Percentiles rank a stretch among this genome's conserved stretches.
phyloP scores from a whole-genome alignment of 441 rosid genomes.

The Pelargonium exstipulatum region DNA sequence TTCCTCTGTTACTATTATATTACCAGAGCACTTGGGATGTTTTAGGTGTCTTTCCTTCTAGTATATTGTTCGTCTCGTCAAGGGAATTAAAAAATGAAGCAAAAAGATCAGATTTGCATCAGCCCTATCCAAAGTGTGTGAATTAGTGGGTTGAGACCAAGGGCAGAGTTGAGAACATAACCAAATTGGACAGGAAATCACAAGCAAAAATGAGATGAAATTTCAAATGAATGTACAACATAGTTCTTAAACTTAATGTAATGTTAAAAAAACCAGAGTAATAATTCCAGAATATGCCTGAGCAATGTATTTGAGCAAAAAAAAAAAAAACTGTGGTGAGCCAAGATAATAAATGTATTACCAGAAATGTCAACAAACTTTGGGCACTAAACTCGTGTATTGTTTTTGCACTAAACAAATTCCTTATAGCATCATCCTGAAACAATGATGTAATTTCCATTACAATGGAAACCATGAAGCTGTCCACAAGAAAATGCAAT shows the following conservation, averaged over 20 bases:
- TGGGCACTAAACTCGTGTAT: constrained; percentile 94
- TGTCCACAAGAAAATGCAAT: neutral
- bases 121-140: neutral
- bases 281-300: neutral
- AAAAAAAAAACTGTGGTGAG: neutral
- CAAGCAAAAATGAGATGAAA: neutral
- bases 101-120: neutral
- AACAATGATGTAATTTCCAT: constrained; percentile 14
- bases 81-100: neutral
- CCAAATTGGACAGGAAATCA: neutral
- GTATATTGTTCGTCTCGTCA: neutral
- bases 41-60: neutral
- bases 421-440: constrained; percentile 99
- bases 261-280: neutral
- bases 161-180: neutral
- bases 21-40: too few species aligned
- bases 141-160: neutral
- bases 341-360: constrained; percentile 26
- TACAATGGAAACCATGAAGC: constrained; percentile 12
- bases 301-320: constrained; percentile 9
- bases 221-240: neutral
- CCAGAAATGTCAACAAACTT: constrained; percentile 91
- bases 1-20: too few species aligned
- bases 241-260: neutral
- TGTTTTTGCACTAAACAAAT: constrained; percentile 96